These are phyloP conservation scores for Aphanomyces cochlioides DNA, from an alignment of 352 stramenopile species.

Conservation along the genomic window DNA sequence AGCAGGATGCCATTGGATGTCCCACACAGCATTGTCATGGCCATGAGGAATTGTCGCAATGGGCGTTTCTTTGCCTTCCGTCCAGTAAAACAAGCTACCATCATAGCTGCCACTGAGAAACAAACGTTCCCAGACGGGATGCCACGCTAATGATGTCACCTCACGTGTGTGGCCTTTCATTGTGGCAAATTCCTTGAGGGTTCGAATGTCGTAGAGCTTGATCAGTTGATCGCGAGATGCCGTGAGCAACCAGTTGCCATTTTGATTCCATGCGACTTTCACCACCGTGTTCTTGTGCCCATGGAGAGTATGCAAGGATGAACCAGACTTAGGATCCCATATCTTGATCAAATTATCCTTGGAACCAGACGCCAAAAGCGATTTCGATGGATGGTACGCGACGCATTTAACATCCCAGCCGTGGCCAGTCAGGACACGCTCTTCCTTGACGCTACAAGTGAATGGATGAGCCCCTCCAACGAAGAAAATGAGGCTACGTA, in stretches of 20 bases:
- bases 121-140: constrained; percentile 94
- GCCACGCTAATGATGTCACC: constrained; percentile 95
- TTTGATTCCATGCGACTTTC: constrained; percentile 96
- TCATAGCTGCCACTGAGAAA: constrained; percentile 97
- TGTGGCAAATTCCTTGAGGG: constrained; percentile 93
- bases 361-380: constrained; percentile 91
- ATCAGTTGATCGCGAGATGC: constrained; percentile 96
- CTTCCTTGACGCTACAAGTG: constrained; percentile 65
- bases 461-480: constrained; percentile 3
- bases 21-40: constrained; percentile 97
- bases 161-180: constrained; percentile 95
- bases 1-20: constrained; percentile 97
- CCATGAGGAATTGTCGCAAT: constrained; percentile 85
- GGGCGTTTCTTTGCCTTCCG: constrained; percentile 86
- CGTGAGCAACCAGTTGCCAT: constrained; percentile 97
- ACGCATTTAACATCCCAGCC: constrained; percentile 98
- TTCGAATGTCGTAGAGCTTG: constrained; percentile 98
- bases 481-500: neutral
- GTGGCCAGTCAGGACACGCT: constrained; percentile 93
- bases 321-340: constrained; percentile 94
- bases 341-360: constrained; percentile 98
- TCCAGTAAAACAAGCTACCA: constrained; percentile 97
- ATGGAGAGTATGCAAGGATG: constrained; percentile 92
- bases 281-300: constrained; percentile 98
- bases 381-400: constrained; percentile 94